These are phyloP conservation scores for Aspergillus aculeatus DNA, from an alignment of 2,329 filamentous ascomycete species.

Conservation along the genomic window DNA sequence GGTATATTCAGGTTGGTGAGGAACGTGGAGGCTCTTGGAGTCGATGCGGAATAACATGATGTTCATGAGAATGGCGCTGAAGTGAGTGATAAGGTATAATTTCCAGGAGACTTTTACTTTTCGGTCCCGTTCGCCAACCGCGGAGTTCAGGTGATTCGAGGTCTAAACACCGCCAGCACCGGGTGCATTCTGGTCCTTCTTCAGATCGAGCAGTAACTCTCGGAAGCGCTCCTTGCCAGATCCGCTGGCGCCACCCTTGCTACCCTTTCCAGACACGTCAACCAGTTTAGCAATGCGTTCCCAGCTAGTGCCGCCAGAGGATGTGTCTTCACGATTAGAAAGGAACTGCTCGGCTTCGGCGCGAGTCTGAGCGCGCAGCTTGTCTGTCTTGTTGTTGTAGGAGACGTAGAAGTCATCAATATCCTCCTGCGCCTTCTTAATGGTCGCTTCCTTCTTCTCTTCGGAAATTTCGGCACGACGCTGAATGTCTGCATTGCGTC, in stretches of 20 bases:
- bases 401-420: conserved; percentile 99
- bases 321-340: conserved; percentile 83
- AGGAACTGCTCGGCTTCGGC: conserved; percentile 94
- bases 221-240: conserved; percentile 96
- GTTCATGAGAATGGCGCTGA: conserved; percentile 1
- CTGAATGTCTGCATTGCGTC: conserved; percentile 76
- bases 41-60: not conserved
- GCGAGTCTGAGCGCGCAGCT: conserved; percentile 80
- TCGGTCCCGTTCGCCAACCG: not conserved
- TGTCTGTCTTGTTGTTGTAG: conserved; percentile 98
- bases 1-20: conserved; percentile 1
- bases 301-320: conserved; percentile 94
- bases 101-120: not conserved
- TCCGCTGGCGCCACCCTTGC: conserved; percentile 79
- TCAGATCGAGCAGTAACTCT: conserved; percentile 79
- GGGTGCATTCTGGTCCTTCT: conserved; percentile 87
- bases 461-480: conserved; percentile 83
- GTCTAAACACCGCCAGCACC: conserved; percentile 52
- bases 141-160: not conserved
- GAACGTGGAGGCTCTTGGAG: not conserved
- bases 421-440: conserved; percentile 86
- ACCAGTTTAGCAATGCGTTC: conserved; percentile 96
- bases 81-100: not conserved
- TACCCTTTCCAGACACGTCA: conserved; percentile 92
- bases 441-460: conserved; percentile 77